Evolutionary conservation across 345 rosid genomes (phyloP).

Genomic region (Brassica rapa): DNA sequence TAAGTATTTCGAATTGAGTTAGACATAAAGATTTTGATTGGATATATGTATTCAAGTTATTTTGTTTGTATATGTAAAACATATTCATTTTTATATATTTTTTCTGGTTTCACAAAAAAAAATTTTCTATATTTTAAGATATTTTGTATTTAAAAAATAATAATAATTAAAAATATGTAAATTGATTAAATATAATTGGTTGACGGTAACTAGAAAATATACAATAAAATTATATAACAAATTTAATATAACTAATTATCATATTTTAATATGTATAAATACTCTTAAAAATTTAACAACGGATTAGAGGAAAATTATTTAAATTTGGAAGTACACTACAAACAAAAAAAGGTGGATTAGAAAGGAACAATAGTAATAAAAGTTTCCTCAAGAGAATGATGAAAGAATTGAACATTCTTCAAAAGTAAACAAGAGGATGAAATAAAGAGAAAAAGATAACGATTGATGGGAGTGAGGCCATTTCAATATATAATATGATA

Average conservation of each 20-base stretch:
- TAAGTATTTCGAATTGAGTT: conserved; percentile 4
- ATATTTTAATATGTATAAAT: no score
- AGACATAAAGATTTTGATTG: background rate
- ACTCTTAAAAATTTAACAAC: no score
- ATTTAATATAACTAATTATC: no score
- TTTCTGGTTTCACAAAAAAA: no score
- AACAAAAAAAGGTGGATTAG: conserved; percentile 13
- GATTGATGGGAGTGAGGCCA: conserved; percentile 40
- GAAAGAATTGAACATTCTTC: conserved; percentile 60
- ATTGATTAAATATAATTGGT: no score
- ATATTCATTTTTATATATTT: background rate
- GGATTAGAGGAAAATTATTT: background rate
- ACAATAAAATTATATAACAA: no score
- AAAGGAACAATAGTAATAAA: conserved; percentile 20
- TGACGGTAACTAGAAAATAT: no score
- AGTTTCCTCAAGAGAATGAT: conserved; percentile 68
- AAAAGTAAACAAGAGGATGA: conserved; percentile 42
- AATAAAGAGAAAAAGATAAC: conserved; percentile 41
- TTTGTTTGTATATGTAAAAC: background rate
- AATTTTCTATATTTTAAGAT: no score
- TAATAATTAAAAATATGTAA: no score
- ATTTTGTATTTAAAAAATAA: no score
- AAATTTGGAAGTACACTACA: background rate
- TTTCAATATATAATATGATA: background rate
- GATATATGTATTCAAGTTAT: conserved; percentile 3